A percentile compares a stretch with the other conserved stretches of the same genome.
These are phyloP conservation scores for Periconia macrospinosa DNA, from an alignment of 2,329 filamentous ascomycete species.

Conservation along the genomic window DNA sequence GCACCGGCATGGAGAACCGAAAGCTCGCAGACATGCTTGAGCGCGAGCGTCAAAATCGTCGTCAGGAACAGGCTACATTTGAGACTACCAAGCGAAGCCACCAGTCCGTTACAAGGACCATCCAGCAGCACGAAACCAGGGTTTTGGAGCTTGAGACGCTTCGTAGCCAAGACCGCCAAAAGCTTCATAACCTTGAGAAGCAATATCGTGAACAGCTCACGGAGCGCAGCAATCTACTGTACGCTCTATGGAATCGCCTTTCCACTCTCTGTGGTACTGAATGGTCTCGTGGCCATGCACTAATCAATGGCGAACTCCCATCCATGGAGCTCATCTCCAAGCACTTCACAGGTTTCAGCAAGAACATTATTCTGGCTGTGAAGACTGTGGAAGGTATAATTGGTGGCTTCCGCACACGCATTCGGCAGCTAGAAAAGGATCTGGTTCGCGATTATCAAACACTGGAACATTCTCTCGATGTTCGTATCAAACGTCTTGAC, in stretches of 20 bases:
- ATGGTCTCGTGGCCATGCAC: conserved; percentile 86
- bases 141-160: conserved; percentile 85
- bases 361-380: conserved; percentile 83
- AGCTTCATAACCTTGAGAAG: conserved; percentile 73
- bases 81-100: conserved; percentile 88
- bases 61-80: conserved; percentile 83
- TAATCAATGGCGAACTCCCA: conserved; percentile 85
- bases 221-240: conserved; percentile 85
- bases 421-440: conserved; percentile 84
- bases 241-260: conserved; percentile 87
- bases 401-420: conserved; percentile 73
- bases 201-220: conserved; percentile 83
- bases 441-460: conserved; percentile 89
- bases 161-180: conserved; percentile 75
- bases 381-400: conserved; percentile 85
- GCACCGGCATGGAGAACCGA: conserved; percentile 80
- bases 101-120: conserved; percentile 81
- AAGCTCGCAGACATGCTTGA: conserved; percentile 87
- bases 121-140: conserved; percentile 80
- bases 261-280: conserved; percentile 85
- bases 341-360: conserved; percentile 84
- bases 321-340: conserved; percentile 83
- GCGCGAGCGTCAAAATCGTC: conserved; percentile 82
- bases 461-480: conserved; percentile 78
- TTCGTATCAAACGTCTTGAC: conserved; percentile 82